Base-by-base conservation (phyloP, 2,329 filamentous ascomycete species). In the Allantophomopsis cytisporea region DNA sequence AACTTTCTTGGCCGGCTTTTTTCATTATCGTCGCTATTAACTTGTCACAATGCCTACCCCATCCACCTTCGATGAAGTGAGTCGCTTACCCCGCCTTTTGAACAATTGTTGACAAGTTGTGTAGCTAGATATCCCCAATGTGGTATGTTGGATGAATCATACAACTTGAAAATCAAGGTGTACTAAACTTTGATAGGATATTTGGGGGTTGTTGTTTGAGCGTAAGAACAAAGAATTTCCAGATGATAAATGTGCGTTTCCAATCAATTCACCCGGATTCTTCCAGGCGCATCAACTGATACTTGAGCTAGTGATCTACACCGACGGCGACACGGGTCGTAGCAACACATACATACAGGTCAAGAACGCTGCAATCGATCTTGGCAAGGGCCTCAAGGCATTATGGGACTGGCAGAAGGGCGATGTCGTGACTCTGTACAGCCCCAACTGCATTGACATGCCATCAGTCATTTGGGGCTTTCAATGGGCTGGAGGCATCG, bases 361-460 rank as follows among this genome's bases (percentile, higher is more conserved):
- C 41, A 79, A 73, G 50, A 65, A 66, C 44, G 66, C 73, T 13
- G 80, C 85, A 1, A 60, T 77, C 31, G 71, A 76, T n/a, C 93
- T 95, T 48, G 88, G 85, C 38, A 76, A 80, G 47, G 88, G 84
- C 1, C 69, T 96, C 15, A 79, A 77, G 52, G 73, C 80, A 18
- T 60, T 68, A 16, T 89, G 80, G 71, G 69, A 77, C 37, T 94
- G 87, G 82, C 69, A 77, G 49, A 87, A 82, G 54, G 83, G 83
- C 51, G 84, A 95, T 55, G 83, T 91, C 2, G 68, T 95, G 16
- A 82, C 73, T 10, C 67, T 94, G 39, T 94, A 81, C 65, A 80
- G 84, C 3, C 83, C 87, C 20, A 95, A 96, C 57, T 78, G 71
- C 57, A 81, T 95, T 54, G 88, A 95, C 57, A 85, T 80, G 0